phyloP scores from a whole-genome alignment of 768 basidiomycete species.

The Mycena latifolia region DNA sequence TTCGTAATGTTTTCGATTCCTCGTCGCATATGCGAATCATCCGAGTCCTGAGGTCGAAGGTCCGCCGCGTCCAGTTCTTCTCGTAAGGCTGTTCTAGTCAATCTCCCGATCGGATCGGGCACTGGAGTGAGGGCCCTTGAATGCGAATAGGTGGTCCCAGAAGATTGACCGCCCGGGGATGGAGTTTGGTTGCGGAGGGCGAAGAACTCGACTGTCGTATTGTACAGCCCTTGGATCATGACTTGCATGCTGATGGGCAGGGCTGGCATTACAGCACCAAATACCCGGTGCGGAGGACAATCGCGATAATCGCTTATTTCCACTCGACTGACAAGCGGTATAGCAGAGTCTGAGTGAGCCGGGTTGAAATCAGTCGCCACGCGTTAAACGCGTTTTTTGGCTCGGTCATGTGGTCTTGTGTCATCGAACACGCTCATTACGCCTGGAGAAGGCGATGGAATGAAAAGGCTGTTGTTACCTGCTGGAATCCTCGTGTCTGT shows the following conservation, averaged over 20 bases:
- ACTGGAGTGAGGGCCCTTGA: slow-evolving; percentile 50
- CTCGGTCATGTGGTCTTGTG: slow-evolving; percentile 12
- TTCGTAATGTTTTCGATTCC: slow-evolving; percentile 68
- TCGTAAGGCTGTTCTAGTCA: slow-evolving; percentile 56
- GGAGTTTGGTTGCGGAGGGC: slow-evolving; percentile 56
- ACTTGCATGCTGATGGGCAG: slow-evolving; percentile 39
- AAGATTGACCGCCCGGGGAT: slow-evolving; percentile 40
- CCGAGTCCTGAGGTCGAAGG: slow-evolving; percentile 58
- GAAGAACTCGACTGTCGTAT: slow-evolving; percentile 72
- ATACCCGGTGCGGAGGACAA: slow-evolving; percentile 37
- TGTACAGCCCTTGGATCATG: slow-evolving; percentile 60
- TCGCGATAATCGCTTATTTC: slow-evolving; percentile 37
- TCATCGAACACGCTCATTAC: slow-evolving; percentile 31
- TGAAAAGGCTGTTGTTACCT: slow-evolving; percentile 24
- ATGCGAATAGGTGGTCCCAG: slow-evolving; percentile 42
- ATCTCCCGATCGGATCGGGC: slow-evolving; percentile 53
- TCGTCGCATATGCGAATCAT: slow-evolving; percentile 62
- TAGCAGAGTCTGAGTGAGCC: slow-evolving; percentile 26
- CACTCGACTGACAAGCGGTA: slow-evolving; percentile 27
- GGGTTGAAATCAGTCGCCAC: slow-evolving; percentile 22
- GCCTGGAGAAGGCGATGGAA: slow-evolving; percentile 22
- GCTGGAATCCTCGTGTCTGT: slow-evolving; percentile 31
- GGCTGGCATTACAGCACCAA: slow-evolving; percentile 41
- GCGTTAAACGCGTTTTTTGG: slow-evolving; percentile 6
- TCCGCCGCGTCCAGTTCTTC: slow-evolving; percentile 61